Conservation (phyloP, 176 grass and related monocot species). For the Cymbopogon citratus region DNA sequence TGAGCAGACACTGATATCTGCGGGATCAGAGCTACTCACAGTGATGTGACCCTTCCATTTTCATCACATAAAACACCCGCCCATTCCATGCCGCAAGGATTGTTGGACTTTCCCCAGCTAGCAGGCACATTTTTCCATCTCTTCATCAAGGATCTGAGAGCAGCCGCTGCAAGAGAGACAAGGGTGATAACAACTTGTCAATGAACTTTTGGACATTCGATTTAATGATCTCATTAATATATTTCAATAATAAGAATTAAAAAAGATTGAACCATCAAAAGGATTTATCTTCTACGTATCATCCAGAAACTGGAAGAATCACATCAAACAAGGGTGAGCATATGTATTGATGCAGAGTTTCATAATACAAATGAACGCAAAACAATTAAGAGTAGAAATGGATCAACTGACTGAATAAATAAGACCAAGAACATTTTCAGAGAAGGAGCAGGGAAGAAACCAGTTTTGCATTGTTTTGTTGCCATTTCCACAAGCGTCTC, state of each 20-base stretch:
- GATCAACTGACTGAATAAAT: not conserved
- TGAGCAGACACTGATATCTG: not conserved
- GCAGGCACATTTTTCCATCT: slow-evolving; percentile 58
- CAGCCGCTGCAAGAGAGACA: slow-evolving; percentile 26
- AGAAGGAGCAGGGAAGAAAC: not conserved
- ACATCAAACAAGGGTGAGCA: not conserved
- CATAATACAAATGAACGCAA: not conserved
- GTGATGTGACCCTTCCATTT: slow-evolving; percentile 45
- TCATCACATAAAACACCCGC: slow-evolving; percentile 42
- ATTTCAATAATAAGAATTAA: not conserved
- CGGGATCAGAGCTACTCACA: slow-evolving; percentile 44
- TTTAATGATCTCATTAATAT: not conserved
- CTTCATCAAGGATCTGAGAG: slow-evolving; percentile 47
- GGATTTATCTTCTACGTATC: not conserved
- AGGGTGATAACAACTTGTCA: not conserved
- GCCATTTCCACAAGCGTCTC: not conserved
- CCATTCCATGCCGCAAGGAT: slow-evolving; percentile 58
- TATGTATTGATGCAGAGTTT: not conserved
- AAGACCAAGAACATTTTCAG: not conserved
- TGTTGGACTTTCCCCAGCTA: slow-evolving; percentile 48
- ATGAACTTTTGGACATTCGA: not conserved
- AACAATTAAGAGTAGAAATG: not conserved
- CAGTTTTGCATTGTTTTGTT: not conserved
- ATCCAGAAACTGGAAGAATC: not conserved
- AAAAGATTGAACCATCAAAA: not conserved